Percentiles rank a stretch among this genome's conserved stretches.
Conservation (phyloP, 2,329 filamentous ascomycete genomes). For the Beauveria brongniartii region DNA sequence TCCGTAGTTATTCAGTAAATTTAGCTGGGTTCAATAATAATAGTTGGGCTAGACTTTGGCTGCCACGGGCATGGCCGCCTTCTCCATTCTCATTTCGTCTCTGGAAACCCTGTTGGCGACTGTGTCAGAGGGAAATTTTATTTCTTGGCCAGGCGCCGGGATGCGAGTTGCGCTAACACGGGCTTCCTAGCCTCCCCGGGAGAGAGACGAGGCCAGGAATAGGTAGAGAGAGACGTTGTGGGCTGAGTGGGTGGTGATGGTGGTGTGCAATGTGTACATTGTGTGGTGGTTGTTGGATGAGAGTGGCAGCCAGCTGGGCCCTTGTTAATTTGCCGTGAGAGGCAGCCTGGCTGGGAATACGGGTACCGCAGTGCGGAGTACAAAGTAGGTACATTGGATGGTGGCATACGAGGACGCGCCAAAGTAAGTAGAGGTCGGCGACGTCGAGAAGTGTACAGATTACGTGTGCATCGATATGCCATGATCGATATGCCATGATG, state of each 20-base stretch:
- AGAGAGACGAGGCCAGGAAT: conserved; percentile 1
- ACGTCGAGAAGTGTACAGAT: not conserved
- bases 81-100: not conserved
- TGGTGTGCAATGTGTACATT: not conserved
- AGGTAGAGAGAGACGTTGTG: not conserved
- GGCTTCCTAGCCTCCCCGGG: conserved; percentile 11
- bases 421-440: not conserved
- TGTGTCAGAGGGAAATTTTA: not conserved
- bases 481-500: no score
- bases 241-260: not conserved
- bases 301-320: not conserved
- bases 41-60: not conserved
- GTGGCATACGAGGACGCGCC: not conserved
- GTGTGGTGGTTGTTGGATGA: not conserved
- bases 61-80: not conserved
- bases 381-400: not conserved
- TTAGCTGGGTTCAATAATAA: not conserved
- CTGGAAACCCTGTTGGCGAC: not conserved
- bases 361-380: not conserved
- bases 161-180: conserved; percentile 1
- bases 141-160: not conserved
- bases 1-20: not conserved
- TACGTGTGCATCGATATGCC: not conserved
- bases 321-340: conserved; percentile 7
- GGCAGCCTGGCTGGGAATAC: not conserved